Base-by-base conservation (phyloP, 1,139 yeast species). In the Arxiozyma slooffiae region DNA sequence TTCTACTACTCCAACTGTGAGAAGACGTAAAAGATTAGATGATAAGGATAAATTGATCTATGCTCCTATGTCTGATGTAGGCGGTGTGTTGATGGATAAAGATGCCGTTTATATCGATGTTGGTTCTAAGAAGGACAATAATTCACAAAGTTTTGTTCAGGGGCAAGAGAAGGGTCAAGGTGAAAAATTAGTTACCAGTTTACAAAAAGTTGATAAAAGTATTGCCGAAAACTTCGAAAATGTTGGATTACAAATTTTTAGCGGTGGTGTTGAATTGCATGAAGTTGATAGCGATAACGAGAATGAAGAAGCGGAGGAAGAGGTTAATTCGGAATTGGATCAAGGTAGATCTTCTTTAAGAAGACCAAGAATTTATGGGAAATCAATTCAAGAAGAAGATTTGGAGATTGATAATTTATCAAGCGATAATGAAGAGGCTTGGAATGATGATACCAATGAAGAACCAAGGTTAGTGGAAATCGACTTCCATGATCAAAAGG, bases 41-140 rank as follows among this genome's bases (percentile, higher is more conserved):
- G 98, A 94, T 64, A 87, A 85, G 60, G 95, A 87, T 66, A 92
- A 90, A 68, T 81, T 89, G 58, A 89, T 94, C 2, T 94, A 94
- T 67, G 99, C 98, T 0, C 99, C 99, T 50, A 92, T 94, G 98
- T 87, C 97, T 48, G 97, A 94, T 69, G 97, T 92, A 24, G 97
- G 97, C 51, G 99, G 99, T 64, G 95, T 94, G 38, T 74, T 92
- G 56, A 89, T 94, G 55, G 99, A 94, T 70, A 90, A 85, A 64
- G 98, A 94, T 72, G 97, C 98, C 4, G 98, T 94, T 1, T 87
- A 90, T 62, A 88, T 94, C 55, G 97, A 94, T 64, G 83, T 90
- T 46, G 97, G 96, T 3, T 74, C 55, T 59, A 49, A 49, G 40
- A 68, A 60, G 48, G 36, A 2, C 2, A 67, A 57, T 58, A 64